Conservation (phyloP, 169 alveolate genomes). For the Cystoisospora suis region DNA sequence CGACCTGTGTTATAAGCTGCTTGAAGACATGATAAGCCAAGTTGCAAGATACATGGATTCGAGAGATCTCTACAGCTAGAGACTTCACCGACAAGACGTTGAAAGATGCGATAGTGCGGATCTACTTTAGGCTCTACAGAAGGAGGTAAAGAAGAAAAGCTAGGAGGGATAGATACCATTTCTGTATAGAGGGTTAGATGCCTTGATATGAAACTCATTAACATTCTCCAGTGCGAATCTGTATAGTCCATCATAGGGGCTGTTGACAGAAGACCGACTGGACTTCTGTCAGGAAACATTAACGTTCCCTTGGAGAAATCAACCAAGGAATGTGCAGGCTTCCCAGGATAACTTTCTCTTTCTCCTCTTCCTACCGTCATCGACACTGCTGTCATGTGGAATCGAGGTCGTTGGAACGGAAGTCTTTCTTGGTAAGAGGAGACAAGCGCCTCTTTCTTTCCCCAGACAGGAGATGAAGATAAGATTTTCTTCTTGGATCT, state of each 20-base stretch:
- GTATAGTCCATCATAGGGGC: constrained; percentile 40
- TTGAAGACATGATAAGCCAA: background rate
- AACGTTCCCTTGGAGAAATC: no score
- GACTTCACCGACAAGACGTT: background rate
- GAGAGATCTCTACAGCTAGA: background rate
- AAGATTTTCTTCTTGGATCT: no score
- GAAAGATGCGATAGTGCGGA: background rate
- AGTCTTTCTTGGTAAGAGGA: no score
- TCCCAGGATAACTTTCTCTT: no score
- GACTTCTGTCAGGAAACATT: no score
- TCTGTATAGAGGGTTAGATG: constrained; percentile 7
- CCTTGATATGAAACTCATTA: background rate
- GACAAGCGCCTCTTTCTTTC: no score
- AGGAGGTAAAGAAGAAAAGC: background rate
- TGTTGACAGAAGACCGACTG: background rate
- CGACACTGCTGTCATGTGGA: no score
- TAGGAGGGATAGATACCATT: background rate
- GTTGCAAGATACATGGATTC: background rate
- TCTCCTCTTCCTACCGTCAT: no score
- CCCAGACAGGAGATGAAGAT: no score
- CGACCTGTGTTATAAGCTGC: background rate
- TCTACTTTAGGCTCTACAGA: background rate
- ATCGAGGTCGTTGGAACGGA: no score
- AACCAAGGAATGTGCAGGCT: no score
- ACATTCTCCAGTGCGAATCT: background rate